These are phyloP conservation scores for Glycine soja DNA, from an alignment of 306 rosid genomes.

Conservation along the genomic window DNA sequence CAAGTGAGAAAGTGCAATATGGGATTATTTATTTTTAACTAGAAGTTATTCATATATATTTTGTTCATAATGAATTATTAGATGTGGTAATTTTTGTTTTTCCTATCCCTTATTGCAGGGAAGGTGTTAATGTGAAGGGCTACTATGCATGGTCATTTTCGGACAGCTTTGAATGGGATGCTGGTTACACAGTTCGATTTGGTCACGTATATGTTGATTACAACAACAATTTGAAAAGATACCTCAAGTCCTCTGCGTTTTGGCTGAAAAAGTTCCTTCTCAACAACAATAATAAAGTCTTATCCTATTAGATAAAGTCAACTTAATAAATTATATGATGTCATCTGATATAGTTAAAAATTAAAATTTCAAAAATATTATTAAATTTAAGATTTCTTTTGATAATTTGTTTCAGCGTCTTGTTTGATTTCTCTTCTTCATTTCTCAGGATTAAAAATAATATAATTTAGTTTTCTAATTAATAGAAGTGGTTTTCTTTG, in stretches of 20 bases:
- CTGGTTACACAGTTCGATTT: constrained; percentile 17
- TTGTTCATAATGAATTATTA: background rate
- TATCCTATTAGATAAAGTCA: too few species aligned
- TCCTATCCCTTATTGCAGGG: background rate
- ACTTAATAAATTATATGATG: too few species aligned
- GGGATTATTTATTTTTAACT: too few species aligned
- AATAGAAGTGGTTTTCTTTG: too few species aligned
- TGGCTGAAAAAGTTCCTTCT: constrained; percentile 2
- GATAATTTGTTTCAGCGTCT: too few species aligned
- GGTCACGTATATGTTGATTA: background rate
- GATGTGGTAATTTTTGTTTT: background rate
- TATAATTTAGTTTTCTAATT: too few species aligned
- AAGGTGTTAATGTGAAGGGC: background rate
- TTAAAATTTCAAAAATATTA: too few species aligned
- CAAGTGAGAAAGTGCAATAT: constrained; percentile 50
- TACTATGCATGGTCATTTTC: constrained; percentile 21
- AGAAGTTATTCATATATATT: background rate
- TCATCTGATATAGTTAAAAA: too few species aligned
- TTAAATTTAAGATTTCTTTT: too few species aligned
- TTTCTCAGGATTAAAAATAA: too few species aligned
- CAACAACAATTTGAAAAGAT: background rate
- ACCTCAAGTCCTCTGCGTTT: background rate
- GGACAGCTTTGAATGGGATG: constrained; percentile 15
- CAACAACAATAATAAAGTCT: too few species aligned
- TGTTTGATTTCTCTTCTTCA: too few species aligned